Conservation (phyloP, 2,329 filamentous ascomycete species). For the Ceratocystiopsis sp. region DNA sequence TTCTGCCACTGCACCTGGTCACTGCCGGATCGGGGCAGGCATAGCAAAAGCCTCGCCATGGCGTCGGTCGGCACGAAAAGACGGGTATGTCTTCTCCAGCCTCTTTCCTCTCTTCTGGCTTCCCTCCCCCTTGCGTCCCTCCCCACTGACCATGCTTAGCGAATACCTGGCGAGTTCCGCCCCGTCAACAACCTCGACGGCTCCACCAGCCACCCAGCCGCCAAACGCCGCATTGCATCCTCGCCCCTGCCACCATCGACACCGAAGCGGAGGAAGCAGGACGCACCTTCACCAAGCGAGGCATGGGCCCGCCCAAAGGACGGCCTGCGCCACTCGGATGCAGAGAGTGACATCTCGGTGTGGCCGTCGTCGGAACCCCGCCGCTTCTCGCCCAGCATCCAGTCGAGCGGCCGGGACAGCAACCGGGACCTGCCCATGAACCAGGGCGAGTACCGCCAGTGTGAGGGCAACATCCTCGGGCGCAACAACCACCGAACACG, state of each 20-base stretch:
- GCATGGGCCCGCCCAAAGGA: not conserved
- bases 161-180: not conserved
- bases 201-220: not conserved
- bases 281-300: not conserved
- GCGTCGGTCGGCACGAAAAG: too few species aligned
- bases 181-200: slow-evolving; percentile 1
- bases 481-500: too few species aligned
- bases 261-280: slow-evolving; percentile 2
- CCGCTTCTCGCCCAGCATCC: not conserved
- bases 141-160: not conserved
- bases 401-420: too few species aligned
- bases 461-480: too few species aligned
- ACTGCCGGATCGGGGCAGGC: too few species aligned
- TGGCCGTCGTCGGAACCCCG: not conserved
- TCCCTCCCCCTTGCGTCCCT: too few species aligned
- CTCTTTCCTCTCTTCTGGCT: too few species aligned
- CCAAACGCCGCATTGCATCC: not conserved
- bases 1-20: too few species aligned
- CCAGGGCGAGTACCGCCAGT: too few species aligned
- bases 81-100: too few species aligned
- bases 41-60: too few species aligned
- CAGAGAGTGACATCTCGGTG: not conserved
- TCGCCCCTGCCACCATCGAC: not conserved
- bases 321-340: not conserved
- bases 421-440: too few species aligned